Conservation (phyloP, 2,329 filamentous ascomycete genomes). For the Sarocladium oryzae region DNA sequence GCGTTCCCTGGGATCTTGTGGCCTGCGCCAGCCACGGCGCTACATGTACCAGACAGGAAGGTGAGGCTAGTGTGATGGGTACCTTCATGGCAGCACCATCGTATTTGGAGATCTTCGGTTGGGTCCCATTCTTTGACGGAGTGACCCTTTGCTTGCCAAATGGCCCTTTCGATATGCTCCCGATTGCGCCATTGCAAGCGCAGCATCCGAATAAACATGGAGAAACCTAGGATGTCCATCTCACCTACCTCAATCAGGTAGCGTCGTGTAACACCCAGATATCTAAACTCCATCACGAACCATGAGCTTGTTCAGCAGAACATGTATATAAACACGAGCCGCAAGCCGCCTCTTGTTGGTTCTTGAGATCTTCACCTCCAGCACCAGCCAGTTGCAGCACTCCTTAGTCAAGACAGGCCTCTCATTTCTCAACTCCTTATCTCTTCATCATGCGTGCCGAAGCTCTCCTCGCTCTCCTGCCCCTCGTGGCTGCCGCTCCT, state of each 20-base stretch:
- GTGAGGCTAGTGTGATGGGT: not conserved
- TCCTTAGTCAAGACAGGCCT: not conserved
- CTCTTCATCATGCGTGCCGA: slow-evolving; percentile 7
- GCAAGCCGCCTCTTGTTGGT: not conserved
- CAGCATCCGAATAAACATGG: slow-evolving; percentile 1
- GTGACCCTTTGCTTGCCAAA: not conserved
- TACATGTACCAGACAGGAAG: slow-evolving; percentile 7
- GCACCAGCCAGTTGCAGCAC: not conserved
- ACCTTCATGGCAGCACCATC: not conserved
- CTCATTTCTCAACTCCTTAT: not conserved
- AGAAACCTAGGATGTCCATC: not conserved
- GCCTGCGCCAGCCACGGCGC: not conserved
- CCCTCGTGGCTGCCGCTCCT: slow-evolving; percentile 5
- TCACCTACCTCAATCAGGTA: slow-evolving; percentile 6
- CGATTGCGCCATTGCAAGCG: not conserved
- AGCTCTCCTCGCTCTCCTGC: slow-evolving; percentile 6
- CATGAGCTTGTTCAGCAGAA: not conserved
- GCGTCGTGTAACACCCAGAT: not conserved
- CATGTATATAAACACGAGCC: not conserved
- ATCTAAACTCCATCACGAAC: not conserved
- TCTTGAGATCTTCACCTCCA: slow-evolving; percentile 1
- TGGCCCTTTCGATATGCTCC: not conserved
- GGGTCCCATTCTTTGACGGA: not conserved
- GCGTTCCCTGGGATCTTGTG: not conserved
- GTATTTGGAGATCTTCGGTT: not conserved